A percentile compares a stretch with the other conserved stretches of the same genome.
Conservation (phyloP, 1,139 yeast genomes). For the Pichia sp. region DNA sequence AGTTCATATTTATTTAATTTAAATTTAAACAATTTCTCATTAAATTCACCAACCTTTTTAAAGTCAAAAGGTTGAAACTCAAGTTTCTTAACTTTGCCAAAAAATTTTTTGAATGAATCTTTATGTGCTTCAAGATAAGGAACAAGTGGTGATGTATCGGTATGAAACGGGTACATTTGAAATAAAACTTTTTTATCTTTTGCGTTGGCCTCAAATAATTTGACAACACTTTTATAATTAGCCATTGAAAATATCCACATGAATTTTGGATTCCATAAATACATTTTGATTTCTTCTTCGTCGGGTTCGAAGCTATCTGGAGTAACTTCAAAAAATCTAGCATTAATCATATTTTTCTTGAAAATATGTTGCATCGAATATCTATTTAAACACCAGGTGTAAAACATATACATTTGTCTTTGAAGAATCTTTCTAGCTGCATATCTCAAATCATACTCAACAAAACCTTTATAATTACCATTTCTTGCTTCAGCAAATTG, state of each 20-base stretch:
- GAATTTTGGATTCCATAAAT: conserved; percentile 1
- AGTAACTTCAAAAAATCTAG: neutral
- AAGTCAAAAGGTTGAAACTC: neutral
- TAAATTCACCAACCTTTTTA: neutral
- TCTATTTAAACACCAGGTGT: neutral
- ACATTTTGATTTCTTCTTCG: neutral
- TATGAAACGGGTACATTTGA: neutral
- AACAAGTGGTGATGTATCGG: neutral
- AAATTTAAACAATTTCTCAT: neutral
- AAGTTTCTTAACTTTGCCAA: neutral
- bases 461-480: neutral
- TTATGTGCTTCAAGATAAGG: neutral
- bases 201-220: neutral
- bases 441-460: neutral
- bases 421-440: neutral
- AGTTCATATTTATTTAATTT: neutral
- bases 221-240: neutral
- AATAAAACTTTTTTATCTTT: neutral
- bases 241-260: conserved; percentile 8
- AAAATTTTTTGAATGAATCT: neutral
- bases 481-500: conserved; percentile 1
- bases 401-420: conserved; percentile 1
- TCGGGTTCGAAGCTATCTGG: conserved; percentile 2
- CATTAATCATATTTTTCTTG: neutral
- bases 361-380: neutral